Evolutionary conservation across 306 rosid genomes (phyloP), one percentile per base, ranked within the genome.

Genomic region (Hylodesmum podocarpum): DNA sequence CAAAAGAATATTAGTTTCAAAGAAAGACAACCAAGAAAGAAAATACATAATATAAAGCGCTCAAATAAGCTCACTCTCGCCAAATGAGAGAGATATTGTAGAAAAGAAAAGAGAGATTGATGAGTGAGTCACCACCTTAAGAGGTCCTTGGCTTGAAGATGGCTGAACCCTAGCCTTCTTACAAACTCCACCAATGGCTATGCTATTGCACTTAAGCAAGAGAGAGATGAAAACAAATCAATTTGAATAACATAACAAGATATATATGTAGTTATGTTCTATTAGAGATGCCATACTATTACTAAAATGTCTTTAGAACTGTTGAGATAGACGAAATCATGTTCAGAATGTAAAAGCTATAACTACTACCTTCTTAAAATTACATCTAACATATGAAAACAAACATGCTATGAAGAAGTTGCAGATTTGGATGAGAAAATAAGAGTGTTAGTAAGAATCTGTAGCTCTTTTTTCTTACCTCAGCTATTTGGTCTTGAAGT

Each of bases 101-200:
- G 15, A 50, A 53, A 15, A 25, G 1, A 61, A 22, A 61, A 85
- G 80, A 53, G 85, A 86, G 91, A 25, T n/a, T n/a, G n/a, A n/a
- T n/a, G 61, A 66, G 21, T 70, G 59, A 27, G 31, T 84, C 16
- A 89, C 97, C 16, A 89, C 97, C 93, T 91, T 93, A 2, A 89
- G 73, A 58, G 98, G 91, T 70, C 89, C 88, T 81, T 87, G 96
- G 85, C 86, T 88, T 62, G 89, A 79, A 69, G 93, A 61, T 69
- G 94, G 80, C 14, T 85, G 93, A 84, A 84, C 86, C 91, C 90
- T 91, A 82, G 96, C 89, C 77, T 86, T 93, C 90, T 93, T 93
- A 73, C 71, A 72, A 61, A 73, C 83, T 39, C 91, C 93, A 66
- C 58, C 82, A 21, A 66, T 63, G 57, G 86, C 51, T 67, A 87